Conservation (phyloP, 176 grass and related monocot species). For the Raddia distichophylla region DNA sequence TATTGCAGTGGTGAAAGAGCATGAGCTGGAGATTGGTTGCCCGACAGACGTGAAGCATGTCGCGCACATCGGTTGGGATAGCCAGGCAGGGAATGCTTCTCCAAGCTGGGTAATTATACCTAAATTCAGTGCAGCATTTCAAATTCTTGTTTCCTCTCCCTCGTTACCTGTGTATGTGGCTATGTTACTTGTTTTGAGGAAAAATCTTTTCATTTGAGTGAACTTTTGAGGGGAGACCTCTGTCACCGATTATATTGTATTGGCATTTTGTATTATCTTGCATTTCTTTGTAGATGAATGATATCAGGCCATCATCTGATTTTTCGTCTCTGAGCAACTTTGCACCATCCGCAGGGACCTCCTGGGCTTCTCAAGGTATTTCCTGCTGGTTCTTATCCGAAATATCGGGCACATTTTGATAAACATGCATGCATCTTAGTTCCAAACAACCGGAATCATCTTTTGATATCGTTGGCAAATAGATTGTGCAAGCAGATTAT, state of each 20-base stretch:
- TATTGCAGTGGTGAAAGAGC: slow-evolving; percentile 63
- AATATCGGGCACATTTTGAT: background rate
- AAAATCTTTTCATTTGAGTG: no score
- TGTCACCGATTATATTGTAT: background rate
- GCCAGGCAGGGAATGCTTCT: slow-evolving; percentile 32
- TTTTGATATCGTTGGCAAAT: background rate
- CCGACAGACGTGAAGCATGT: slow-evolving; percentile 79
- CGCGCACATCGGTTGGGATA: slow-evolving; percentile 69
- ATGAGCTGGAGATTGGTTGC: slow-evolving; percentile 69
- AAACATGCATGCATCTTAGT: background rate
- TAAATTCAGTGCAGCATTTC: background rate
- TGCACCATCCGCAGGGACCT: slow-evolving; percentile 47
- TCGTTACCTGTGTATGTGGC: background rate
- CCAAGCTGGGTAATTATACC: slow-evolving; percentile 62
- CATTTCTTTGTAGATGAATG: slow-evolving; percentile 45
- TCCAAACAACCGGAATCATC: slow-evolving; percentile 5
- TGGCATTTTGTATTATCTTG: background rate
- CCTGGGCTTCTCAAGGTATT: slow-evolving; percentile 74
- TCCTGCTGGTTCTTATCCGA: background rate
- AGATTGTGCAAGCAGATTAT: background rate
- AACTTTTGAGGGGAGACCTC: background rate
- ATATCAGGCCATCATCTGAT: slow-evolving; percentile 43
- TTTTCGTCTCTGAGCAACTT: slow-evolving; percentile 44
- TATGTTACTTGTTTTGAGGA: background rate
- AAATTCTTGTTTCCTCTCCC: background rate